A percentile compares a stretch with the other conserved stretches of the same genome.
phyloP scores from a whole-genome alignment of 1,139 yeast species.

The Saccharomyces hybrid region DNA sequence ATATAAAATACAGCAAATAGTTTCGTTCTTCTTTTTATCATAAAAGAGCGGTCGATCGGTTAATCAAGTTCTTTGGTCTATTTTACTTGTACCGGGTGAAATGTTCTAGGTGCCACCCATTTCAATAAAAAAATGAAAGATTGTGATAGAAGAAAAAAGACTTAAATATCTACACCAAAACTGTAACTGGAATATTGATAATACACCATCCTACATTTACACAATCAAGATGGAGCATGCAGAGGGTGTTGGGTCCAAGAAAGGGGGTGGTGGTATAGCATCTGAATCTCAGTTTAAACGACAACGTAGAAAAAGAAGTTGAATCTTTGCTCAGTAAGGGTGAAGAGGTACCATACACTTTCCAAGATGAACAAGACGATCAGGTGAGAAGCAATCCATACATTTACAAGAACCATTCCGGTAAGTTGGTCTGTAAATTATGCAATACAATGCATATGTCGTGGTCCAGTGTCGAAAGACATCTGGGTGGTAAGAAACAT shows the following conservation, averaged over 20 bases:
- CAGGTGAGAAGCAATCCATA: conserved; percentile 46
- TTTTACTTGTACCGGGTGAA: background rate
- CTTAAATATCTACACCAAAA: background rate
- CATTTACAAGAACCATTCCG: conserved; percentile 55
- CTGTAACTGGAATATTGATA: background rate
- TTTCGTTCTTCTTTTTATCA: background rate
- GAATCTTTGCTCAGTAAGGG: conserved; percentile 41
- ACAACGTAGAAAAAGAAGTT: conserved; percentile 48
- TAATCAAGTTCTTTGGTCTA: background rate
- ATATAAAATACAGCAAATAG: background rate
- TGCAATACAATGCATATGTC: conserved; percentile 56
- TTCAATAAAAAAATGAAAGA: background rate
- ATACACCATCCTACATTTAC: background rate
- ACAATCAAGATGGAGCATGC: conserved; percentile 36
- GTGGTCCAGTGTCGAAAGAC: conserved; percentile 54
- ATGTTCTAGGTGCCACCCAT: background rate
- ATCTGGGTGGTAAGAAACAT: conserved; percentile 57
- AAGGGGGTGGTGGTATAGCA: conserved; percentile 56
- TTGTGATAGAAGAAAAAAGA: background rate
- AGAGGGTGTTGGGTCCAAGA: conserved; percentile 42
- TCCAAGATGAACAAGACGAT: conserved; percentile 38
- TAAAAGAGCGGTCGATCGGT: background rate
- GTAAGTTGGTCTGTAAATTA: conserved; percentile 55
- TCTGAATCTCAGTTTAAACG: conserved; percentile 51
- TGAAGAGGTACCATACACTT: conserved; percentile 39